Percentiles rank a stretch among this genome's conserved stretches.
These are phyloP conservation scores for Rauvolfia tetraphylla DNA, from an alignment of 257 asterid genomes.

Conservation along the genomic window DNA sequence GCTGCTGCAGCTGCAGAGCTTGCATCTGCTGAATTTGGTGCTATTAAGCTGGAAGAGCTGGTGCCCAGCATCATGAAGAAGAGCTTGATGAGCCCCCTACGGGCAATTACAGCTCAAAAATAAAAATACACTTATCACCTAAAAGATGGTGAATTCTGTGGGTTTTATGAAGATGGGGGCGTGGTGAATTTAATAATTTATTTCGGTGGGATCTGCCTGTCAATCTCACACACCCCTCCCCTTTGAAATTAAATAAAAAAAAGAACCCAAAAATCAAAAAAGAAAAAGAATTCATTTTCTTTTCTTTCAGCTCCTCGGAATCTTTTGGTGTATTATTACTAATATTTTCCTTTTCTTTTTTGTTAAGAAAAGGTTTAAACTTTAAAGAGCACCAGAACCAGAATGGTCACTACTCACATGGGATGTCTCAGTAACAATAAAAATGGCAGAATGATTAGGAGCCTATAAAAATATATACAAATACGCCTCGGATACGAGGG, in stretches of 20 bases:
- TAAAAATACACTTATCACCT: slow-evolving; percentile 31
- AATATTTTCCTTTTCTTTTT: slow-evolving; percentile 14
- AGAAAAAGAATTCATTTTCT: slow-evolving; percentile 18
- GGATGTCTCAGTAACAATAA: slow-evolving; percentile 16
- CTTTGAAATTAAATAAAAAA: too few relatives aligned
- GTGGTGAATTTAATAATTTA: slow-evolving; percentile 88
- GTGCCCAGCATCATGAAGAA: slow-evolving; percentile 54
- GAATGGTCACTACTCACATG: slow-evolving; percentile 24
- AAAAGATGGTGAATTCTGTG: slow-evolving; percentile 78
- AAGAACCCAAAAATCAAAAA: too few relatives aligned
- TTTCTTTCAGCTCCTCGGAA: slow-evolving; percentile 22
- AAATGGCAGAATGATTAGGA: slow-evolving; percentile 17
- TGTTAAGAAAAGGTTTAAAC: slow-evolving; percentile 15
- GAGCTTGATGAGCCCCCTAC: too few relatives aligned
- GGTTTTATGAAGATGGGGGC: slow-evolving; percentile 66
- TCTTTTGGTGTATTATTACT: slow-evolving; percentile 21
- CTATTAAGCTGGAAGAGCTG: slow-evolving; percentile 19
- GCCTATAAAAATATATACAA: too few relatives aligned
- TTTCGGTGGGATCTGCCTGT: slow-evolving; percentile 97
- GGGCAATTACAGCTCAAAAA: slow-evolving; percentile 37
- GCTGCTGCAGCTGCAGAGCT: slow-evolving; percentile 16
- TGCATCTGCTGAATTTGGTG: slow-evolving; percentile 5
- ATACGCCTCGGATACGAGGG: background rate
- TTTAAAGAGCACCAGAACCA: slow-evolving; percentile 23
- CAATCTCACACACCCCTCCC: too few relatives aligned